Evolutionary conservation across 495 filamentous ascomycete species (phyloP).

Genomic region (Aspergillus hancockii): DNA sequence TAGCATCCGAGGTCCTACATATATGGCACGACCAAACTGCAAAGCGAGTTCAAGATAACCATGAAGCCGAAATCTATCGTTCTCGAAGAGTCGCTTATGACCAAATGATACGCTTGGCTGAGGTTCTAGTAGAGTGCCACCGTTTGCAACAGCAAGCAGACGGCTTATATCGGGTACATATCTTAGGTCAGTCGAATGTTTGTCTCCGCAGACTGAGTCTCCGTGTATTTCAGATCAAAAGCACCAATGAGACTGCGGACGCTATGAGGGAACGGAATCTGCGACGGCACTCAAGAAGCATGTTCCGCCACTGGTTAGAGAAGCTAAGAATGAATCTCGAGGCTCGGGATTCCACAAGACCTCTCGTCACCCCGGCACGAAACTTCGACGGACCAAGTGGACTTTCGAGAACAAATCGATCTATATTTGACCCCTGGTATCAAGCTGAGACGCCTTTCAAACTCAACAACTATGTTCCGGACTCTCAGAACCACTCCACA

Average conservation of each 20-base stretch:
- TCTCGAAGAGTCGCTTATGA: constrained; percentile 44
- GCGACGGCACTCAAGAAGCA: constrained; percentile 53
- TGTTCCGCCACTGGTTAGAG: constrained; percentile 62
- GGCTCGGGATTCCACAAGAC: constrained; percentile 38
- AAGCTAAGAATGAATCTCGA: constrained; percentile 43
- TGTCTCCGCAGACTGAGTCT: constrained; percentile 53
- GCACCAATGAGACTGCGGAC: constrained; percentile 48
- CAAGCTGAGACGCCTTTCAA: constrained; percentile 52
- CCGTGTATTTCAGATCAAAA: constrained; percentile 51
- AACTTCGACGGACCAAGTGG: constrained; percentile 28
- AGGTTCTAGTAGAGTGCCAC: constrained; percentile 38
- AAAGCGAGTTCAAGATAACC: constrained; percentile 36
- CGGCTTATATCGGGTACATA: constrained; percentile 44
- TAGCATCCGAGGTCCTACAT: constrained; percentile 40
- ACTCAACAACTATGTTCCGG: constrained; percentile 41
- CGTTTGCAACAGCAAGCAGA: constrained; percentile 54
- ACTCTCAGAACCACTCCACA: constrained; percentile 35
- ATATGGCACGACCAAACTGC: constrained; percentile 46
- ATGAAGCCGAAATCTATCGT: constrained; percentile 46
- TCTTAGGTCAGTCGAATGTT: constrained; percentile 44
- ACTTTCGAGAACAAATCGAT: constrained; percentile 32
- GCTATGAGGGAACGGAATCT: constrained; percentile 58
- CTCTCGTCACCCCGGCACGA: constrained; percentile 34
- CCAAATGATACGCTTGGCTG: constrained; percentile 48
- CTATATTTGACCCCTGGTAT: constrained; percentile 42